A percentile compares a stretch with the other conserved stretches of the same genome.
These are phyloP conservation scores for Anacardium occidentale DNA, from an alignment of 345 rosid genomes.

Conservation along the genomic window DNA sequence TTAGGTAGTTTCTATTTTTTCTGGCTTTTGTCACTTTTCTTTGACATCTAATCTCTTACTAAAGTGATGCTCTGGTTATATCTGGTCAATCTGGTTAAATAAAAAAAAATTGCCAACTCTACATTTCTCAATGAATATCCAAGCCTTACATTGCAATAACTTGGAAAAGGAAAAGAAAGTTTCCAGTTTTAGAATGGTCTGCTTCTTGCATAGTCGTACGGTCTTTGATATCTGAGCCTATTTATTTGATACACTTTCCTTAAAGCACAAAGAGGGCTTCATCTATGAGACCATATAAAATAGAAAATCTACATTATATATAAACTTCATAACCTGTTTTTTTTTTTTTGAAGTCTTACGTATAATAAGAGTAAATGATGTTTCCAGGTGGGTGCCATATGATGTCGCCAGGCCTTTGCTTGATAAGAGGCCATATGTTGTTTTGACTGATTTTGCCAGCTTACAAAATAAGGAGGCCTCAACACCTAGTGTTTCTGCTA, in stretches of 20 bases:
- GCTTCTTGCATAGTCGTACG: background rate
- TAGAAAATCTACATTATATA: background rate
- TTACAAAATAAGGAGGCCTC: conserved; percentile 40
- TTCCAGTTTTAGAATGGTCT: background rate
- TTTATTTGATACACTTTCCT: background rate
- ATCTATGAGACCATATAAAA: background rate
- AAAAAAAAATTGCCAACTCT: too few species aligned
- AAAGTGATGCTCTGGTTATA: too few species aligned
- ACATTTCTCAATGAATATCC: background rate
- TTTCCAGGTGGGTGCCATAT: conserved; percentile 89
- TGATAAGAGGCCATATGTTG: conserved; percentile 62
- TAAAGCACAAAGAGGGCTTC: background rate
- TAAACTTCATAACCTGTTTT: background rate
- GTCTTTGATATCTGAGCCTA: background rate
- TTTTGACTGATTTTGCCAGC: conserved; percentile 59
- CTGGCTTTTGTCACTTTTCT: too few species aligned
- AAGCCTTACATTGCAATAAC: background rate
- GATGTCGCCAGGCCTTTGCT: conserved; percentile 63
- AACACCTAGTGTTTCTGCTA: conserved; percentile 36
- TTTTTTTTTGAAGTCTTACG: background rate
- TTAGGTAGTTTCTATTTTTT: too few species aligned
- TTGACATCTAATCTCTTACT: too few species aligned
- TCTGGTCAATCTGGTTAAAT: too few species aligned
- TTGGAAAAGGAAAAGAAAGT: background rate
- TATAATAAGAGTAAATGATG: conserved; percentile 24